Evolutionary conservation across 2,329 filamentous ascomycete species (phyloP).

Genomic region (Ophiostoma quercus): DNA sequence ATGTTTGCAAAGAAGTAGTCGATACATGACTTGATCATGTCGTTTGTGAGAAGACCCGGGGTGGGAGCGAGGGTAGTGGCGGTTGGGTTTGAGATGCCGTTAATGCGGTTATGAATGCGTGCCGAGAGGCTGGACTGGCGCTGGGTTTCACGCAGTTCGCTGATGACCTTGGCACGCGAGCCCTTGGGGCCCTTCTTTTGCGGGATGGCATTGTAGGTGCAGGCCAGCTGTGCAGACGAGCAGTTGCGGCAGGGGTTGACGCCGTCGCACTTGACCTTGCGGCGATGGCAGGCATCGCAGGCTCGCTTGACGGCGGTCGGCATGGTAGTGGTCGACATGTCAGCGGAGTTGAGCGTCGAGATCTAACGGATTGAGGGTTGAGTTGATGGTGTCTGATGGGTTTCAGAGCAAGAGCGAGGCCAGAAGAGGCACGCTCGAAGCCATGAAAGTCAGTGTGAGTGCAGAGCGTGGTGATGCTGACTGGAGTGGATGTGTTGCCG

Average conservation of each 20-base stretch:
- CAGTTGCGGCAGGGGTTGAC: slow-evolving; percentile 68
- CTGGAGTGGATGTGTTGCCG: not conserved
- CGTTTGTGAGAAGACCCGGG: slow-evolving; percentile 54
- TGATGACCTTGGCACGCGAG: slow-evolving; percentile 69
- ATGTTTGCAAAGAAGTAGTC: slow-evolving; percentile 65
- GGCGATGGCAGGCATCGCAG: slow-evolving; percentile 68
- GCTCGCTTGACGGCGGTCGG: slow-evolving; percentile 55
- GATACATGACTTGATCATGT: slow-evolving; percentile 61
- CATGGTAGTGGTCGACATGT: slow-evolving; percentile 33
- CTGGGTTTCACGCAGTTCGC: slow-evolving; percentile 64
- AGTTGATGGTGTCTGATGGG: not conserved
- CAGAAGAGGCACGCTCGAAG: slow-evolving; percentile 2
- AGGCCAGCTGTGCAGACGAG: slow-evolving; percentile 58
- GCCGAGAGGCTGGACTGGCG: slow-evolving; percentile 59
- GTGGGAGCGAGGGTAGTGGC: slow-evolving; percentile 46
- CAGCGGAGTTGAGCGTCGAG: not conserved
- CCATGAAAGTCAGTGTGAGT: not conserved
- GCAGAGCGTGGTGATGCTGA: not conserved
- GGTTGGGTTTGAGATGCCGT: slow-evolving; percentile 48
- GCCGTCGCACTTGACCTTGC: slow-evolving; percentile 70
- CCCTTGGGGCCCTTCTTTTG: slow-evolving; percentile 75
- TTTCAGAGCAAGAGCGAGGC: slow-evolving; percentile 3
- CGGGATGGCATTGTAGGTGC: slow-evolving; percentile 69
- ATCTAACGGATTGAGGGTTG: not conserved
- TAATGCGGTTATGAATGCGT: slow-evolving; percentile 56